Conservation (phyloP, 306 rosid genomes). For the Lotus japonicus region DNA sequence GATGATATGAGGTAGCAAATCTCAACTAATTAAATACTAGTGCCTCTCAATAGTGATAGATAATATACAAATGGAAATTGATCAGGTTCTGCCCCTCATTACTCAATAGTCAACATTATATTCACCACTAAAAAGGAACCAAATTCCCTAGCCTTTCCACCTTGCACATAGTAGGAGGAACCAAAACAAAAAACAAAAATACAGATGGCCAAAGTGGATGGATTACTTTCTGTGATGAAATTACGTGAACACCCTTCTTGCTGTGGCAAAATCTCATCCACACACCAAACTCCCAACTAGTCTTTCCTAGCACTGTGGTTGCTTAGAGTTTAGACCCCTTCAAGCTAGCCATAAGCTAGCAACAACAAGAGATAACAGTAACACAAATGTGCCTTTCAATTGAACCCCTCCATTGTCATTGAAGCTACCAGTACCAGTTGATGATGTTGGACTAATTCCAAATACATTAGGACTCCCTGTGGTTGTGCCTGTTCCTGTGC, state of each 20-base stretch:
- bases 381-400: background rate
- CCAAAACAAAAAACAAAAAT: background rate
- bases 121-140: slow-evolving; percentile 57
- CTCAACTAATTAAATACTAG: slow-evolving; percentile 32
- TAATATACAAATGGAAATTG: slow-evolving; percentile 39
- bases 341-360: slow-evolving; percentile 28
- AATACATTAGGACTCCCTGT: slow-evolving; percentile 43
- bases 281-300: slow-evolving; percentile 10
- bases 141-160: slow-evolving; percentile 36
- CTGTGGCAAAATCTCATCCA: slow-evolving; percentile 42
- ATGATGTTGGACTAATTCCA: slow-evolving; percentile 67
- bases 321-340: slow-evolving; percentile 37
- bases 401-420: slow-evolving; percentile 25
- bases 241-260: slow-evolving; percentile 18
- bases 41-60: slow-evolving; percentile 30
- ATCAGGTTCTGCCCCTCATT: slow-evolving; percentile 26
- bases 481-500: slow-evolving; percentile 11
- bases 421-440: slow-evolving; percentile 29
- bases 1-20: background rate
- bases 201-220: slow-evolving; percentile 27
- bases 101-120: slow-evolving; percentile 26
- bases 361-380: slow-evolving; percentile 21
- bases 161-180: slow-evolving; percentile 1
- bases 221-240: slow-evolving; percentile 26
- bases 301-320: background rate